Evolutionary conservation across 768 basidiomycete species (phyloP).

Genomic region (Lentinus tigrinus): DNA sequence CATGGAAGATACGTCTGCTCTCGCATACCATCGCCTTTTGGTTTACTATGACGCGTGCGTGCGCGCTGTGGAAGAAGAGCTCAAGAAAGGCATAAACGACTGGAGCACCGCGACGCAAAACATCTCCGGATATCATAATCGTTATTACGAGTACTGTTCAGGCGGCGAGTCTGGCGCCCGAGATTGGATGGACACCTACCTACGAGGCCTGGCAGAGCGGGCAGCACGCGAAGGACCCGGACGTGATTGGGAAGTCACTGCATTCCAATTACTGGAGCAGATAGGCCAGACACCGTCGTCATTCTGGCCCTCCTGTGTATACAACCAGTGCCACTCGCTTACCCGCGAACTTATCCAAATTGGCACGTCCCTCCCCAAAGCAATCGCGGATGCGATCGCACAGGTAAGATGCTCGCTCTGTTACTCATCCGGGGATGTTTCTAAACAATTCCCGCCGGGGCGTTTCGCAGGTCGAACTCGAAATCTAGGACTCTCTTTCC

Average conservation of each 20-base stretch:
- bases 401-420: background rate
- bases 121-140: background rate
- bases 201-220: background rate
- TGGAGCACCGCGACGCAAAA: background rate
- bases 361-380: background rate
- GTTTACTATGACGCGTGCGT: background rate
- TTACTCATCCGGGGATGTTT: too few species aligned
- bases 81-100: background rate
- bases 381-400: background rate
- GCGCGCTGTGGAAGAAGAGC: background rate
- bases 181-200: background rate
- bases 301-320: background rate
- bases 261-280: background rate
- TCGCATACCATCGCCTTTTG: conserved; percentile 1
- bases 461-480: too few species aligned
- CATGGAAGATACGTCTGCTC: conserved; percentile 4
- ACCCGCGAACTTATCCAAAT: background rate
- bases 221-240: background rate
- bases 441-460: too few species aligned
- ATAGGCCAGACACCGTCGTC: background rate
- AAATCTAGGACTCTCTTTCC: too few species aligned
- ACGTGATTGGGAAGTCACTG: background rate
- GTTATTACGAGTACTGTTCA: background rate
- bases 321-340: background rate
- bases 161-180: background rate